Percentiles rank a stretch among this genome's conserved stretches.
Conservation (phyloP, 2,329 filamentous ascomycete genomes). For the Massarina eburnea region DNA sequence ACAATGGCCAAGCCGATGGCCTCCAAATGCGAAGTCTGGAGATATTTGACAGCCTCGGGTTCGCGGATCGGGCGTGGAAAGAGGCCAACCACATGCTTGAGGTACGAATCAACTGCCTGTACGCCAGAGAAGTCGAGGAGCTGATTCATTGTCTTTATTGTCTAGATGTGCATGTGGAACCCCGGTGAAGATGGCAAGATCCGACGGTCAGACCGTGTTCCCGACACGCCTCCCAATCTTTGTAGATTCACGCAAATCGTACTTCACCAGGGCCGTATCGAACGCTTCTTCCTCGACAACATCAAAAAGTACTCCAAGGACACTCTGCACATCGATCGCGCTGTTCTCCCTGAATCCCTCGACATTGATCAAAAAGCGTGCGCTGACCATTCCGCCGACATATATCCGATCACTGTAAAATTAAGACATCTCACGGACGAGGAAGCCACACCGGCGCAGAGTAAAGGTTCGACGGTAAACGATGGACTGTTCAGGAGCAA, state of each 20-base stretch:
- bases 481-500: slow-evolving; percentile 65
- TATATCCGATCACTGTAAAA: slow-evolving; percentile 63
- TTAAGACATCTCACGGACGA: slow-evolving; percentile 61
- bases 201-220: slow-evolving; percentile 60
- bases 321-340: slow-evolving; percentile 56
- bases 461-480: slow-evolving; percentile 33
- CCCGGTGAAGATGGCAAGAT: slow-evolving; percentile 62
- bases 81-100: slow-evolving; percentile 71
- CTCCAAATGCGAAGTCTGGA: slow-evolving; percentile 47
- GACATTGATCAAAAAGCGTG: slow-evolving; percentile 55
- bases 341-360: slow-evolving; percentile 59
- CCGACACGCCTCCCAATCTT: slow-evolving; percentile 63
- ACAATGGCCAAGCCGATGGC: slow-evolving; percentile 46
- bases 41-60: slow-evolving; percentile 63
- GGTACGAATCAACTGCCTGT: slow-evolving; percentile 45
- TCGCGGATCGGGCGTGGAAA: slow-evolving; percentile 65
- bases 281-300: slow-evolving; percentile 66
- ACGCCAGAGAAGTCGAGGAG: slow-evolving; percentile 1
- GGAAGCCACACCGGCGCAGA: slow-evolving; percentile 57
- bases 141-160: not conserved
- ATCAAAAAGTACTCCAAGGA: slow-evolving; percentile 59
- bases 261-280: slow-evolving; percentile 71
- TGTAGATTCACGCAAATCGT: slow-evolving; percentile 67
- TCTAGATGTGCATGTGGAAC: slow-evolving; percentile 53
- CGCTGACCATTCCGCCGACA: slow-evolving; percentile 47